Conservation (phyloP, 768 basidiomycete species). For the Baorangia bicolor region DNA sequence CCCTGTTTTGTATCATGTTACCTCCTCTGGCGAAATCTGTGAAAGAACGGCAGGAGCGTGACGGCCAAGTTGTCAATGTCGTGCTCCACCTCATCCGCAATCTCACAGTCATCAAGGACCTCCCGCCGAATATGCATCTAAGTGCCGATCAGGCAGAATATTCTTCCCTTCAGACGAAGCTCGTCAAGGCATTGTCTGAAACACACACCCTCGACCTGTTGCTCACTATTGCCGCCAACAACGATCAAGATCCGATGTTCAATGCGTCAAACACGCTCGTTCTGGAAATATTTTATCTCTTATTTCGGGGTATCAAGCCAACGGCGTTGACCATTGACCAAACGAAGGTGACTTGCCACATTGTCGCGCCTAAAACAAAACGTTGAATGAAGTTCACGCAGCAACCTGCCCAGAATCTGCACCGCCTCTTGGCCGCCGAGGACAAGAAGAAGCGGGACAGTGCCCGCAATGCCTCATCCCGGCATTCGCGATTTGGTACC, state of each 20-base stretch:
- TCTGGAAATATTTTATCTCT: conserved; percentile 89
- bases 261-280: conserved; percentile 86
- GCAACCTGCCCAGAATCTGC: conserved; percentile 69
- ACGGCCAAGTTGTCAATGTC: conserved; percentile 84
- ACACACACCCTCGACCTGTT: conserved; percentile 76
- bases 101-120: conserved; percentile 91
- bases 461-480: conserved; percentile 58
- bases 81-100: conserved; percentile 90
- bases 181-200: conserved; percentile 68
- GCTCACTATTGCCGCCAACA: conserved; percentile 82
- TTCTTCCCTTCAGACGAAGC: conserved; percentile 72
- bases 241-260: conserved; percentile 72
- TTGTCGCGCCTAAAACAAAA: conserved; percentile 2
- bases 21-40: conserved; percentile 71
- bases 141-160: conserved; percentile 81
- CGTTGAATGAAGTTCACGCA: conserved; percentile 30
- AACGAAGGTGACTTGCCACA: conserved; percentile 47
- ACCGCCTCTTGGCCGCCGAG: conserved; percentile 77
- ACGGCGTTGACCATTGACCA: conserved; percentile 56
- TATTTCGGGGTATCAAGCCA: conserved; percentile 81
- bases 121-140: conserved; percentile 63
- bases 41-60: conserved; percentile 73
- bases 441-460: conserved; percentile 58
- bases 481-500: conserved; percentile 96
- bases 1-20: conserved; percentile 71